Base-by-base conservation (phyloP, 129 eudicot genomes). In the Artemisia annua region DNA sequence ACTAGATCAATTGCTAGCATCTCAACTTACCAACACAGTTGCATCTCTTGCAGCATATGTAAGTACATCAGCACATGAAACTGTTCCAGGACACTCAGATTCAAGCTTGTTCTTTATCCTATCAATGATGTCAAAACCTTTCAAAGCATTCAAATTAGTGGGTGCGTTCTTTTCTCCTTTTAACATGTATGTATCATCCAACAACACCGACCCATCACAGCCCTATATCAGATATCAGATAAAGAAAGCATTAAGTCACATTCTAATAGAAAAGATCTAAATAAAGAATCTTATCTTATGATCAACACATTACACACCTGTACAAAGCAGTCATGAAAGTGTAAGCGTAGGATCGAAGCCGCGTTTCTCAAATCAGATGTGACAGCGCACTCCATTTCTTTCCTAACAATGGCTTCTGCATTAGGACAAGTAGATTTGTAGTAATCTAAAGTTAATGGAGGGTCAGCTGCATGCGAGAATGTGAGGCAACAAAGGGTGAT, bases 41-140 rank as follows among this genome's bases (percentile, higher is more conserved):
- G 97, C 97, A 69, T 95, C 99, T 83, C 99, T 83, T 55, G 99
- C 99, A 58, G 99, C 99, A 70, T 88, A 60, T 30, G 99, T 83
- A 79, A 95, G 97, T 58, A 75, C 79, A 85, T 94, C 98, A 70
- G 98, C 97, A 82, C 98, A 94, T 12, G 98, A 94, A 69, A 90
- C 99, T 0, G 53, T 84, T 57, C 83, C 85, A 11, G 99, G 99
- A 75, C 99, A 95, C 78, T 95, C 97, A 3, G 99, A 95, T 83
- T 95, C 99, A 35, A 90, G 85, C 81, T 76, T 75, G 84, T 88
- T 90, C 87, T 95, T 95, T 32, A 95, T 88, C 72, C 85, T 81
- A 63, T 95, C 99, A 55, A 95, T 86, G 84, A 95, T 86, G 53
- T 78, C 73, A 75, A 90, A 95, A 14, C 99, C 97, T 81, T 89